phyloP scores from a whole-genome alignment of 768 basidiomycete genomes.

The Cyclocybe aegerita region DNA sequence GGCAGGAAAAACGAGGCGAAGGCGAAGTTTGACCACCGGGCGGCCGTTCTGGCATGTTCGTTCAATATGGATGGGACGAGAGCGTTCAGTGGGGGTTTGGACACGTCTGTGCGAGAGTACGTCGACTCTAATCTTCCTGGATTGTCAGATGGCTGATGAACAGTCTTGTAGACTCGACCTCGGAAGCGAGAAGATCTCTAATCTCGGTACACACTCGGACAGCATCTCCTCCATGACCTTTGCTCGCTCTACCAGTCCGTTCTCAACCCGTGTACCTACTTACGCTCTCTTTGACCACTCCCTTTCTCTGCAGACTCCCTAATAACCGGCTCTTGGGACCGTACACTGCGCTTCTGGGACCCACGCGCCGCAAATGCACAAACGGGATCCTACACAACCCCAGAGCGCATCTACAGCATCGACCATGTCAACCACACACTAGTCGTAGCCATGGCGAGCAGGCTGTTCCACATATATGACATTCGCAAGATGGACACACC shows the following conservation, averaged over 20 bases:
- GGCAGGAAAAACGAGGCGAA: conserved; percentile 62
- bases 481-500: conserved; percentile 75
- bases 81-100: conserved; percentile 86
- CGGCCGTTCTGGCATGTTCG: conserved; percentile 81
- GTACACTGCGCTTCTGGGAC: conserved; percentile 87
- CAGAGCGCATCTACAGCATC: conserved; percentile 84
- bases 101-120: conserved; percentile 80
- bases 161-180: conserved; percentile 68
- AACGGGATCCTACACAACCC: conserved; percentile 62
- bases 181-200: conserved; percentile 63
- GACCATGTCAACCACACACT: conserved; percentile 77
- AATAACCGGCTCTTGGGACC: conserved; percentile 92
- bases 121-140: conserved; percentile 24
- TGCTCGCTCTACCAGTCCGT: conserved; percentile 62
- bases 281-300: not conserved
- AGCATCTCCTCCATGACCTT: conserved; percentile 78
- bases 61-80: conserved; percentile 64
- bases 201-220: conserved; percentile 81
- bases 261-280: not conserved
- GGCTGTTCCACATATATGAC: conserved; percentile 89
- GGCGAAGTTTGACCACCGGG: conserved; percentile 85
- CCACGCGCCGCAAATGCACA: conserved; percentile 58
- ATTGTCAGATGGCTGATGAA: not conserved
- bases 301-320: conserved; percentile 50
- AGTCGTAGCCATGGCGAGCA: conserved; percentile 91